Percentiles rank a stretch among this genome's conserved stretches.
phyloP scores from a whole-genome alignment of 768 basidiomycete species.

The Suillus paluster region DNA sequence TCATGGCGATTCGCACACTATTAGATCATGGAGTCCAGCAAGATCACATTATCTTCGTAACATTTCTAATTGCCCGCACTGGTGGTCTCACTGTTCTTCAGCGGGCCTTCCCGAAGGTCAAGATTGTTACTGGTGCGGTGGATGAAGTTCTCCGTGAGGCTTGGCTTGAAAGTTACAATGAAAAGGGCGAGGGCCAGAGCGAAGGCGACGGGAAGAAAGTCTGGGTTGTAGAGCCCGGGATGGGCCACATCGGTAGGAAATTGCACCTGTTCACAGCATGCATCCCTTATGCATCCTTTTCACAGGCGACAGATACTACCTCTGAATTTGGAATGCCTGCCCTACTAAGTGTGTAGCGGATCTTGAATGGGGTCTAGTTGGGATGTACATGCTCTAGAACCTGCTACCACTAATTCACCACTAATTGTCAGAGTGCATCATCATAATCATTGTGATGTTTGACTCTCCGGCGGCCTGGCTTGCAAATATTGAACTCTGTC shows the following conservation, averaged over 20 bases:
- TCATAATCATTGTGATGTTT: not conserved
- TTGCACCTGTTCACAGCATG: not conserved
- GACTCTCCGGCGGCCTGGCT: too few relatives aligned
- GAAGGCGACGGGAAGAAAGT: slow-evolving; percentile 63
- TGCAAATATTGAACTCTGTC: not conserved
- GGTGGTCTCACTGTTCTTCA: slow-evolving; percentile 81
- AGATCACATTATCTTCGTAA: slow-evolving; percentile 86
- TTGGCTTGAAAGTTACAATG: slow-evolving; percentile 64
- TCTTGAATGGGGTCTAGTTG: not conserved
- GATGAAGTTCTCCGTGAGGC: slow-evolving; percentile 79
- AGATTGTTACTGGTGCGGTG: slow-evolving; percentile 82
- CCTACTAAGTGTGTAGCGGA: not conserved
- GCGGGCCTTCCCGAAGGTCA: slow-evolving; percentile 83
- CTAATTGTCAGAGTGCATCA: not conserved
- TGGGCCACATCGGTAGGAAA: slow-evolving; percentile 81
- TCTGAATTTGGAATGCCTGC: slow-evolving; percentile 4
- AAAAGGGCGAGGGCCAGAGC: slow-evolving; percentile 44
- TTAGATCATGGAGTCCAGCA: slow-evolving; percentile 91
- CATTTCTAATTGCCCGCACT: slow-evolving; percentile 83
- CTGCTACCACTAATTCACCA: not conserved
- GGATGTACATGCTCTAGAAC: not conserved
- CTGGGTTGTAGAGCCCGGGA: slow-evolving; percentile 86
- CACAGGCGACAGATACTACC: slow-evolving; percentile 8
- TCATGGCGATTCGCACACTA: slow-evolving; percentile 94
- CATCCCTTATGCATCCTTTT: not conserved